Percentiles rank a stretch among this genome's conserved stretches.
Evolutionary conservation across 2,329 filamentous ascomycete genomes (phyloP).

Genomic region (Colletotrichum sp.): DNA sequence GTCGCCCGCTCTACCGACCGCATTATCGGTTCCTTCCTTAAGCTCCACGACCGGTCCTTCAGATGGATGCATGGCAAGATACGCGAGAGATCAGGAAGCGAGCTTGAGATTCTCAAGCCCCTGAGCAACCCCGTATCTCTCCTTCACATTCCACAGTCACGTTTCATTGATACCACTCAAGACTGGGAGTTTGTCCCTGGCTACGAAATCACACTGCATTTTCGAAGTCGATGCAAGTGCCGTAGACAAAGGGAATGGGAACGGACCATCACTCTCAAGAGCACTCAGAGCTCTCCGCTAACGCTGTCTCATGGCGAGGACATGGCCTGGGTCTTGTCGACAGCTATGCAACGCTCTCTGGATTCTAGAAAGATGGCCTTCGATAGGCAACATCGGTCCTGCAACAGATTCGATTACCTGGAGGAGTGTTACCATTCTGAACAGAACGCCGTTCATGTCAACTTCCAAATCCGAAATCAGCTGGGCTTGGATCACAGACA

Average conservation of each 20-base stretch:
- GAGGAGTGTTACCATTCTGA: conserved; percentile 44
- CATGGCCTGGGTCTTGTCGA: conserved; percentile 49
- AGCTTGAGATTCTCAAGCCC: conserved; percentile 44
- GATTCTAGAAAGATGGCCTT: conserved; percentile 45
- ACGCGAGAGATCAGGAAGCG: conserved; percentile 39
- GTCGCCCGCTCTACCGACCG: conserved; percentile 53
- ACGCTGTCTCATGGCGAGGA: conserved; percentile 51
- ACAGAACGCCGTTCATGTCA: conserved; percentile 49
- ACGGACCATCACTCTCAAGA: conserved; percentile 47
- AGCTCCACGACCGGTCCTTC: conserved; percentile 55
- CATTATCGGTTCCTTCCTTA: conserved; percentile 55
- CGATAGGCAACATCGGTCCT: conserved; percentile 41
- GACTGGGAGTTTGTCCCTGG: conserved; percentile 52
- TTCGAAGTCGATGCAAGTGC: conserved; percentile 45
- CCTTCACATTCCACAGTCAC: conserved; percentile 49
- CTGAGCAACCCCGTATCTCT: conserved; percentile 48
- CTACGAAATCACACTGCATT: conserved; percentile 51
- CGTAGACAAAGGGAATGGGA: conserved; percentile 39
- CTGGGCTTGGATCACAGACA: conserved; percentile 53
- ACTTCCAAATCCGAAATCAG: conserved; percentile 53
- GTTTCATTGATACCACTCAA: conserved; percentile 49
- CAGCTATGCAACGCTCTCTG: conserved; percentile 45
- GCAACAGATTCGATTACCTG: conserved; percentile 38
- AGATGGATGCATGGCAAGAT: conserved; percentile 49
- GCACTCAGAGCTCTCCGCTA: conserved; percentile 52